These are phyloP conservation scores for Debaryomyces coudertii DNA, from an alignment of 1,139 yeast genomes.

Conservation along the genomic window DNA sequence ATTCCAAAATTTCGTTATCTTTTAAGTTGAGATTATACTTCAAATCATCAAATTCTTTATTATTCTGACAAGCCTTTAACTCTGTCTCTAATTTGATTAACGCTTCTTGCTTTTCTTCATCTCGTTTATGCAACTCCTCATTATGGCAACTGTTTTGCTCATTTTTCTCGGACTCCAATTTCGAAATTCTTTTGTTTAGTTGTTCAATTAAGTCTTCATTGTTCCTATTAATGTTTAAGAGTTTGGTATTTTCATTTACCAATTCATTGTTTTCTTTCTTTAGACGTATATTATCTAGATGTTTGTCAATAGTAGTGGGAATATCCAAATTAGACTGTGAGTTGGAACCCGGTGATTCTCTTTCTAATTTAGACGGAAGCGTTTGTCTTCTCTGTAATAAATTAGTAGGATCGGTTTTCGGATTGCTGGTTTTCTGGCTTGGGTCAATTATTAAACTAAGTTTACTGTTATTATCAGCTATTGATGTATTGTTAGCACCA, in stretches of 20 bases:
- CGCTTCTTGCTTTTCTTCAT: slow-evolving; percentile 12
- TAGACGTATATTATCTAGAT: slow-evolving; percentile 45
- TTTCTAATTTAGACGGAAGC: slow-evolving; percentile 2
- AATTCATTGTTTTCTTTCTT: slow-evolving; percentile 34
- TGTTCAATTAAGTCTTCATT: slow-evolving; percentile 14
- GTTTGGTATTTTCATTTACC: slow-evolving; percentile 10
- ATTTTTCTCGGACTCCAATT: slow-evolving; percentile 11
- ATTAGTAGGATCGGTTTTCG: slow-evolving; percentile 26
- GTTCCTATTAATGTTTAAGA: slow-evolving; percentile 9
- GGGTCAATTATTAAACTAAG: slow-evolving; percentile 8
- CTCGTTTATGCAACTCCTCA: slow-evolving; percentile 8
- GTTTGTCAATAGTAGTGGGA: slow-evolving; percentile 45
- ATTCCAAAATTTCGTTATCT: slow-evolving; percentile 33
- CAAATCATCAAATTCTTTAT: slow-evolving; percentile 25
- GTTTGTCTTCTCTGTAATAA: slow-evolving; percentile 22
- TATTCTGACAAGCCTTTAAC: slow-evolving; percentile 25
- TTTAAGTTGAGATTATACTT: slow-evolving; percentile 16
- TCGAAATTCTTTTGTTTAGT: slow-evolving; percentile 11
- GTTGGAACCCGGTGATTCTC: neutral
- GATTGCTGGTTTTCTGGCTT: slow-evolving; percentile 9
- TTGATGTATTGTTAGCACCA: slow-evolving; percentile 14
- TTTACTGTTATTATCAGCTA: slow-evolving; percentile 12
- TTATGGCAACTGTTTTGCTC: slow-evolving; percentile 17
- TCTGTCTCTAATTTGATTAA: slow-evolving; percentile 17
- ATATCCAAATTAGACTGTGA: slow-evolving; percentile 35